phyloP scores from a whole-genome alignment of 768 basidiomycete genomes.

The Tylopilus sp. region DNA sequence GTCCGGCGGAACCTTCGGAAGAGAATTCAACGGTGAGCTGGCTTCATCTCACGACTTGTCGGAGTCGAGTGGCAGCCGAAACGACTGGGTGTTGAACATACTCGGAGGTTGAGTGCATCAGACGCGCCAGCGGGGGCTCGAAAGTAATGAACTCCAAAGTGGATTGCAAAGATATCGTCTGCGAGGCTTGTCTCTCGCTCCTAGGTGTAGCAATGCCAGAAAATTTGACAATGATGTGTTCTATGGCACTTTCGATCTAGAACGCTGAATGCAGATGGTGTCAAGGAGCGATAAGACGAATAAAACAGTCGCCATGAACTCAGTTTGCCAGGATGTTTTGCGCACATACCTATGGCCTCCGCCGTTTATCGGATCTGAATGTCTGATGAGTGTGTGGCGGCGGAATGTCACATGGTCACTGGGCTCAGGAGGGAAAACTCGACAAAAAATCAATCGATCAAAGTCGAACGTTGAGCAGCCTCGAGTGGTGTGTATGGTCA shows the following conservation, averaged over 20 bases:
- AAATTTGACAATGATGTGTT: too few species aligned
- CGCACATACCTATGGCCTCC: background rate
- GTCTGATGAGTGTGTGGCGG: too few species aligned
- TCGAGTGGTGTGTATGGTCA: background rate
- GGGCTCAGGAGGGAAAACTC: too few species aligned
- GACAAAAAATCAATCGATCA: too few species aligned
- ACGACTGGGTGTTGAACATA: background rate
- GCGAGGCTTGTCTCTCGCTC: background rate
- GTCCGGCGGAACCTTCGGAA: background rate
- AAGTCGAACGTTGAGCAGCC: background rate
- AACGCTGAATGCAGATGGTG: background rate
- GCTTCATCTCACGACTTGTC: background rate
- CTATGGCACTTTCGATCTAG: background rate
- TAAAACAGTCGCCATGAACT: background rate
- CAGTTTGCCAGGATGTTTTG: background rate
- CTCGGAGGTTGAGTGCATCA: background rate
- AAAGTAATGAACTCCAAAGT: background rate
- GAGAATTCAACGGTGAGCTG: too few species aligned
- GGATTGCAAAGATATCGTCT: background rate
- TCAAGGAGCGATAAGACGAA: background rate
- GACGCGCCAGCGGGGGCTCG: background rate
- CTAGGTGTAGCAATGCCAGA: too few species aligned
- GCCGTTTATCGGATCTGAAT: background rate
- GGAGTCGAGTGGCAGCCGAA: background rate
- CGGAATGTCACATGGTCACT: too few species aligned